A percentile compares a stretch with the other conserved stretches of the same genome.
Conservation (phyloP, 192 early-diverging fungal genomes). For the Coemansia sp. region DNA sequence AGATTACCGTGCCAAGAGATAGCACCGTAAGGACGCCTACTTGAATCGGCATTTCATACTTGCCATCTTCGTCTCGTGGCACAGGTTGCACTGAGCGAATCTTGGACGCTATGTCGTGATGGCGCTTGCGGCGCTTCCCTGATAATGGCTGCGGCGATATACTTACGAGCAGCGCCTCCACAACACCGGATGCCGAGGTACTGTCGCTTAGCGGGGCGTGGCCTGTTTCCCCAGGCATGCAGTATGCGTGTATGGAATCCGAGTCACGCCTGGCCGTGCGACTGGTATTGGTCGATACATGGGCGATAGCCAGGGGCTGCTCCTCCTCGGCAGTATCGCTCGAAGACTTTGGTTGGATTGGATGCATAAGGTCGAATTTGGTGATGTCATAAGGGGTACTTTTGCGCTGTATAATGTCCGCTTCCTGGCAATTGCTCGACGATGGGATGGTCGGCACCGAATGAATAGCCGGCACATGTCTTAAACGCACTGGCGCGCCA, state of each 20-base stretch:
- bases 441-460: background rate
- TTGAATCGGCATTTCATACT: conserved; percentile 72
- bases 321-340: background rate
- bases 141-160: background rate
- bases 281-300: background rate
- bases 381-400: background rate
- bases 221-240: background rate
- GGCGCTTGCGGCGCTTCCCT: conserved; percentile 42
- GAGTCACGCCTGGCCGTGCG: background rate
- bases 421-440: background rate
- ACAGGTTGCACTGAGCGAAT: conserved; percentile 47
- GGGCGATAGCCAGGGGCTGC: background rate
- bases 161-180: background rate
- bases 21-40: conserved; percentile 78
- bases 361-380: background rate
- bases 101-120: conserved; percentile 44
- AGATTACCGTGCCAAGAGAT: conserved; percentile 70
- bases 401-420: background rate
- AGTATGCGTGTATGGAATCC: background rate
- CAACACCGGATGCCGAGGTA: background rate
- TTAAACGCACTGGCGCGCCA: background rate
- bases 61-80: conserved; percentile 61
- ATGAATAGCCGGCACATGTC: background rate
- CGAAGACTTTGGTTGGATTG: background rate
- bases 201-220: background rate